Percentiles rank a stretch among this genome's conserved stretches.
Conservation (phyloP, 495 filamentous ascomycete species). For the Penicillium steckii region DNA sequence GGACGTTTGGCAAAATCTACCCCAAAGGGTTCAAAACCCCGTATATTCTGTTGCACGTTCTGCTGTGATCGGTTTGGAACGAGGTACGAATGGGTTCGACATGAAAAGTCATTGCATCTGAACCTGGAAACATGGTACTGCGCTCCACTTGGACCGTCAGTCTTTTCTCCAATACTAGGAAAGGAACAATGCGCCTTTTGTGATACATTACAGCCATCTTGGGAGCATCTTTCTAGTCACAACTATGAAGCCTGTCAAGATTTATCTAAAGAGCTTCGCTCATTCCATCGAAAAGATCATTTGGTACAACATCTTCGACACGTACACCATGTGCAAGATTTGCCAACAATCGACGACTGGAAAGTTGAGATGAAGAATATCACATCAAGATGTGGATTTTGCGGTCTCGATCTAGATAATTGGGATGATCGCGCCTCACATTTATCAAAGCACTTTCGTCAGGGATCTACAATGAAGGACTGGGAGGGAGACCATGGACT, state of each 20-base stretch:
- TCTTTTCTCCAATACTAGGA: conserved; percentile 4
- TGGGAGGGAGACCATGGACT: conserved; percentile 73
- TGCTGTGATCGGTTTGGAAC: conserved; percentile 74
- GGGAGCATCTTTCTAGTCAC: conserved; percentile 43
- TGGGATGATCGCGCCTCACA: conserved; percentile 63
- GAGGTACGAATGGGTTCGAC: conserved; percentile 77
- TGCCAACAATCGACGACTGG: conserved; percentile 65
- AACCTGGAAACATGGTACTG: conserved; percentile 75
- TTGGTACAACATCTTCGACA: conserved; percentile 73
- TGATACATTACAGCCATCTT: conserved; percentile 12
- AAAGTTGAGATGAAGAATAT: conserved; percentile 57
- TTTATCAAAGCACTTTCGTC: conserved; percentile 63
- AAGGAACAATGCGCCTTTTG: conserved; percentile 14
- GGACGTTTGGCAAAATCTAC: not conserved
- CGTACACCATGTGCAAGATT: conserved; percentile 63
- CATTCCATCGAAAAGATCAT: conserved; percentile 83
- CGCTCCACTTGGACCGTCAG: conserved; percentile 52
- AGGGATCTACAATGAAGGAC: conserved; percentile 60
- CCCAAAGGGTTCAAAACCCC: conserved; percentile 4
- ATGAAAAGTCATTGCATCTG: conserved; percentile 74
- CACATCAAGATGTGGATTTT: conserved; percentile 67
- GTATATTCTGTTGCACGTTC: conserved; percentile 70
- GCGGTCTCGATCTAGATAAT: conserved; percentile 53
- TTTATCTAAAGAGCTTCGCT: conserved; percentile 54
- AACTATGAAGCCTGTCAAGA: conserved; percentile 61